These are phyloP conservation scores for Closterium sp. DNA, from an alignment of 139 green algal species.

Conservation along the genomic window DNA sequence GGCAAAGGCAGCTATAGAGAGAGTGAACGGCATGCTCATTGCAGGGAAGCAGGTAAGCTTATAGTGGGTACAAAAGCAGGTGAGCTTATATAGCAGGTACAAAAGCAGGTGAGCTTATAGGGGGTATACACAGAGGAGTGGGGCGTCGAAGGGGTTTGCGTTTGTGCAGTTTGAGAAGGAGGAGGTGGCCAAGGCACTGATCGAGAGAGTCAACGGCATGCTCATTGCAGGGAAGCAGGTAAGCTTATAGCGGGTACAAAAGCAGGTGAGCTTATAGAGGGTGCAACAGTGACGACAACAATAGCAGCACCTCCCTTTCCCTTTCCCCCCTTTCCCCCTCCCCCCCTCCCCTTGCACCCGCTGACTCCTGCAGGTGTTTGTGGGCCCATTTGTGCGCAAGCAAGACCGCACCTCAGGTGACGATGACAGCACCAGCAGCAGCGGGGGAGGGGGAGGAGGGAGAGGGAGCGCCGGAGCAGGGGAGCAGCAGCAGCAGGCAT, in stretches of 20 bases:
- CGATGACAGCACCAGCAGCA: background rate
- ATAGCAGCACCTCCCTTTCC: conserved; percentile 9
- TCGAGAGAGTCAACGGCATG: conserved; percentile 58
- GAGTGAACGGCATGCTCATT: conserved; percentile 65
- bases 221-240: conserved; percentile 55
- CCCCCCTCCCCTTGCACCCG: background rate
- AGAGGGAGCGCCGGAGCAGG: background rate
- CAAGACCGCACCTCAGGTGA: conserved; percentile 25
- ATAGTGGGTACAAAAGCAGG: too few species aligned
- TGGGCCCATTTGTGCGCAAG: conserved; percentile 52
- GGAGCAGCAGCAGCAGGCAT: conserved; percentile 13
- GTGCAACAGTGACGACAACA: too few species aligned
- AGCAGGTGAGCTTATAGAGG: conserved; percentile 55
- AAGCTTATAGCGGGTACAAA: conserved; percentile 54
- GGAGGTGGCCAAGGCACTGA: conserved; percentile 57
- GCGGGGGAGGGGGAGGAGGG: background rate
- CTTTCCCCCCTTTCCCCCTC: conserved; percentile 4
- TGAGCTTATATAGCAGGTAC: too few species aligned
- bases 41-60: conserved; percentile 50
- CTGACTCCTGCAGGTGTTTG: conserved; percentile 35
- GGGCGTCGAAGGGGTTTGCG: conserved; percentile 59
- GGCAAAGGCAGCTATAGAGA: conserved; percentile 61
- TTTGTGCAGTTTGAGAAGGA: conserved; percentile 65
- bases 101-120: too few species aligned
- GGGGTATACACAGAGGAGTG: too few species aligned